Base-by-base conservation (phyloP, 345 rosid genomes). In the Punica granatum region DNA sequence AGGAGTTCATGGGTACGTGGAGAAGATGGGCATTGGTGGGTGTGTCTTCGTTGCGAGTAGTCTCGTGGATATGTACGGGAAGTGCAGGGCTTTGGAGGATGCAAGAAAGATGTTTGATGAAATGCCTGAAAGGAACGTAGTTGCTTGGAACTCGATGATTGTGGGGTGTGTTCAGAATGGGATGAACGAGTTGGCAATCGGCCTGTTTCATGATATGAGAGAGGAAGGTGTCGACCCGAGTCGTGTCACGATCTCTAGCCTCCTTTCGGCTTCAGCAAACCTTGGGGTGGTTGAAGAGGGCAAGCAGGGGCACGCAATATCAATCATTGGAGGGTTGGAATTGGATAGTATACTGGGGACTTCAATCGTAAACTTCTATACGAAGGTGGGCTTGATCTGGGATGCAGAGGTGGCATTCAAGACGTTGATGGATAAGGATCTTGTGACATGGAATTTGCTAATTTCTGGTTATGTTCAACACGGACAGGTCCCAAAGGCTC, bases 401-500 rank as follows among this genome's bases (percentile, higher is more conserved):
- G 83, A 84, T 73, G 91, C 91, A 19, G 83, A 89, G 83, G 72
- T 81, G 71, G 75, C 82, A 28, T 89, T 89, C 60, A 60, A 70
- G 74, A 76, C 76, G 39, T 82, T 88, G 77, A 4, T 69, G 30
- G 84, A 70, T 23, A 88, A 78, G 41, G 97, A 91, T 77, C 81
- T 74, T 31, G 93, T 89, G 11, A 84, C 88, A 31, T 91, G 97
- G 96, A 91, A 91, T 83, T 72, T 91, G 73, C 75, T 91, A n/a
- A 78, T 90, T 44, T 83, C 89, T 25, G 75, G 83, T 60, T 88
- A 83, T 74, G 82, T 88, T 73, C 85, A 67, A 59, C 60, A 71
- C 37, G 81, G 83, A 32, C 72, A 75, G 73, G 67, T 79, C 63
- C 81, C 80, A 48, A 77, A 82, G 67, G 97, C 88, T 44, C 77